Percentiles rank a stretch among this genome's conserved stretches.
Conservation (phyloP, 163 green algal species). For the Chloroidium sp. region DNA sequence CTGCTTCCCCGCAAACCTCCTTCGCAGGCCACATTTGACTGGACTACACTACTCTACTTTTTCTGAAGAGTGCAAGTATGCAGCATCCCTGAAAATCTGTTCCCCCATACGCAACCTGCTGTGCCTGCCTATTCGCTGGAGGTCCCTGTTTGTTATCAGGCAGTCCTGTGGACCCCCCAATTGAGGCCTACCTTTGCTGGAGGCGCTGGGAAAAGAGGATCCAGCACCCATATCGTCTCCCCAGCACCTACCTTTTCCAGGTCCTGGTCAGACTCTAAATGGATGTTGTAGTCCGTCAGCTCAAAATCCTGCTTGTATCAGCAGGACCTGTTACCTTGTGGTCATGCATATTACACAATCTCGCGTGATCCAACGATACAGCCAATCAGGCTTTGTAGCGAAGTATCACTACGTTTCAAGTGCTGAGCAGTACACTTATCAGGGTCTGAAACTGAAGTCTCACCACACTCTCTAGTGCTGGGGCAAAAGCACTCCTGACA, state of each 20-base stretch:
- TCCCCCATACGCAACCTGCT: neutral
- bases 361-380: too few relatives aligned
- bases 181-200: conserved; percentile 1
- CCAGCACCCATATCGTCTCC: conserved; percentile 1
- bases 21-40: neutral
- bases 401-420: too few relatives aligned
- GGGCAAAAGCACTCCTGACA: too few relatives aligned
- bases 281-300: conserved; percentile 22
- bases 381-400: too few relatives aligned
- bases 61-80: too few relatives aligned
- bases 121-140: too few relatives aligned
- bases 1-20: neutral
- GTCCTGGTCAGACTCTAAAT: conserved; percentile 20
- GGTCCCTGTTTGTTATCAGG: too few relatives aligned
- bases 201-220: conserved; percentile 11
- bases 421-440: too few relatives aligned
- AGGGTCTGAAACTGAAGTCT: too few relatives aligned
- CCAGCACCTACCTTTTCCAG: conserved; percentile 15
- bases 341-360: too few relatives aligned
- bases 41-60: neutral
- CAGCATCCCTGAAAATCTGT: neutral
- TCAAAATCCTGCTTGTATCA: conserved; percentile 17
- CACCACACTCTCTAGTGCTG: too few relatives aligned
- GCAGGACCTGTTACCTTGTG: too few relatives aligned
- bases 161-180: neutral